A percentile compares a stretch with the other conserved stretches of the same genome.
Evolutionary conservation across 2,329 filamentous ascomycete species (phyloP).

Genomic region (Penicillium verrucosum): DNA sequence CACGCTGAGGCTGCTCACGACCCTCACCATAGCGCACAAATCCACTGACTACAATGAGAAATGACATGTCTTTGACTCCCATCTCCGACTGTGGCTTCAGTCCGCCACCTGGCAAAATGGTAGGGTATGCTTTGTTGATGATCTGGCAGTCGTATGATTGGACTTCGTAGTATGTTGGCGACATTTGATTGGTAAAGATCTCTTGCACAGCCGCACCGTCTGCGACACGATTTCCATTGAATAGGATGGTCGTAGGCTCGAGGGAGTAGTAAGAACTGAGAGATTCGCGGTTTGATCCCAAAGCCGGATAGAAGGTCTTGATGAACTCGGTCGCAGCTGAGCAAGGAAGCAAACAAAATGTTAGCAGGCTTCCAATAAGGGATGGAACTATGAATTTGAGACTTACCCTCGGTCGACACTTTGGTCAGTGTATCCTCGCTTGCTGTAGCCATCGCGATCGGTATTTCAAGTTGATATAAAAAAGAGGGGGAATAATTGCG

Average conservation of each 20-base stretch:
- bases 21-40: conserved; percentile 64
- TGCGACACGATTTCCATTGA: conserved; percentile 70
- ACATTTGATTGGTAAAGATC: conserved; percentile 66
- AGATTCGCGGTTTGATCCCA: conserved; percentile 57
- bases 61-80: conserved; percentile 58
- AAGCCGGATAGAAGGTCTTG: conserved; percentile 70
- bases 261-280: conserved; percentile 69
- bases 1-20: conserved; percentile 60
- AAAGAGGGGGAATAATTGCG: background rate
- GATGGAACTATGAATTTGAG: background rate
- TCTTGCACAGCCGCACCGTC: conserved; percentile 64
- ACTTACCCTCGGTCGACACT: conserved; percentile 43
- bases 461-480: background rate
- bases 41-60: conserved; percentile 72
- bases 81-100: conserved; percentile 41
- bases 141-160: conserved; percentile 75
- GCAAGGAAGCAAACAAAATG: background rate
- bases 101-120: conserved; percentile 44
- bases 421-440: conserved; percentile 39
- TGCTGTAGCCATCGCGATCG: conserved; percentile 30
- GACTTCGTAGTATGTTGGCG: conserved; percentile 64
- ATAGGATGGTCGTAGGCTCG: conserved; percentile 63
- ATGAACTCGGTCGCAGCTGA: conserved; percentile 69
- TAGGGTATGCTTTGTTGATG: conserved; percentile 66
- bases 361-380: background rate